Conservation (phyloP, 1,284 basidiomycete species). For the Leccinum pachyderme region DNA sequence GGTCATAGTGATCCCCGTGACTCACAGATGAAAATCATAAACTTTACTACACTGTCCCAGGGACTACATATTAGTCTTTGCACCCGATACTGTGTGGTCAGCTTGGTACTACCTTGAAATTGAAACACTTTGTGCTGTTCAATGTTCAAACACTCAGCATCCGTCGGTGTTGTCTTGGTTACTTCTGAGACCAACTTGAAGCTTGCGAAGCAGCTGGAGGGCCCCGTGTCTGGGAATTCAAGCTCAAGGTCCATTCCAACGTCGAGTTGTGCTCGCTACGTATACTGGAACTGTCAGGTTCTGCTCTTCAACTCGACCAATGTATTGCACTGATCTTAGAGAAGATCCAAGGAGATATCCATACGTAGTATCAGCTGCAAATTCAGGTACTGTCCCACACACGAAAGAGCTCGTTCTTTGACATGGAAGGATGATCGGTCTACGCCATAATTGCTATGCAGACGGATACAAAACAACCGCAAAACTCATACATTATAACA, state of each 20-base stretch:
- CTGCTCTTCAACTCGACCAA: no score
- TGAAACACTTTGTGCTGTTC: background rate
- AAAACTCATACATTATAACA: background rate
- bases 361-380: background rate
- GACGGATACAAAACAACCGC: background rate
- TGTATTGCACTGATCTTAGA: no score
- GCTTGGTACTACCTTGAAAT: background rate
- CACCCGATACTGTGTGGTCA: background rate
- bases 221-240: background rate
- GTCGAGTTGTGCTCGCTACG: background rate
- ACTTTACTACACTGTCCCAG: background rate
- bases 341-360: background rate
- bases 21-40: background rate
- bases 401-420: background rate
- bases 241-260: background rate
- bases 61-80: no score
- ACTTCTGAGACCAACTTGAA: background rate
- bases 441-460: conserved; percentile 14
- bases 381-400: background rate
- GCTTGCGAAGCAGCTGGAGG: no score
- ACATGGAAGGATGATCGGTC: background rate
- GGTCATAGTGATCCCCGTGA: background rate
- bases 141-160: background rate
- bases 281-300: no score
- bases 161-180: background rate